Evolutionary conservation across 768 basidiomycete genomes (phyloP), one percentile per base, ranked within the genome.

Genomic region (Hypholoma sublateritium): DNA sequence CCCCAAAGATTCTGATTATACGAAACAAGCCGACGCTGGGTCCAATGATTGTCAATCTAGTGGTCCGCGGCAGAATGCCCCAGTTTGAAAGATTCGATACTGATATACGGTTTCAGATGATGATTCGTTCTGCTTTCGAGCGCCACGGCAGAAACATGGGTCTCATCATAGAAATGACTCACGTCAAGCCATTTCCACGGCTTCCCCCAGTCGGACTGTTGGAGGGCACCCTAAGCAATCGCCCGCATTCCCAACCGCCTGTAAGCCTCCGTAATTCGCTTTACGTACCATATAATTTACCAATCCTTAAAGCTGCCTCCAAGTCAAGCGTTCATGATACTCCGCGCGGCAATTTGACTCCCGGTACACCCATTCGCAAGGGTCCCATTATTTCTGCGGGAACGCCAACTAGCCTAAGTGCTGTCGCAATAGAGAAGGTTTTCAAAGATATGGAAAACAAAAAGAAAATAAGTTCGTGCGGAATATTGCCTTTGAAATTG

Each of bases 1-100:
- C 28, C 28, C 28, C 5, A 32, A 57, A 24, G 43, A 58, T 1
- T 59, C 60, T 3, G 47, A 56, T 32, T 50, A 57, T 34, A 49
- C 58, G 24, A 53, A 28, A 17, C 53, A 22, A 13, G 51, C 50
- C 25, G 56, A 64, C 22, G 16, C 21, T 14, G 24, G 19, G 19
- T 21, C 46, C 16, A 22, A 7, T 11, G 11, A 24, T 7, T n/a
- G 22, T 47, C 46, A 47, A 14, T 25, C 11, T 12, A 47, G 21
- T 28, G 46, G 46, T 47, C 16, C 16, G 46, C 21, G 22, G 17
- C 13, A 25, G 17, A 17, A 19, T 4, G 22, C 17, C 17, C n/a
- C 19, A 43, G 11, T 11, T 16, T 1, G 22, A 11, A 8, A 44
- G 16, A 44, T 11, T 17, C 43, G 12, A 22, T 7, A 5, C 43